Conservation (phyloP, 306 rosid species). For the Sicyos edulis region DNA sequence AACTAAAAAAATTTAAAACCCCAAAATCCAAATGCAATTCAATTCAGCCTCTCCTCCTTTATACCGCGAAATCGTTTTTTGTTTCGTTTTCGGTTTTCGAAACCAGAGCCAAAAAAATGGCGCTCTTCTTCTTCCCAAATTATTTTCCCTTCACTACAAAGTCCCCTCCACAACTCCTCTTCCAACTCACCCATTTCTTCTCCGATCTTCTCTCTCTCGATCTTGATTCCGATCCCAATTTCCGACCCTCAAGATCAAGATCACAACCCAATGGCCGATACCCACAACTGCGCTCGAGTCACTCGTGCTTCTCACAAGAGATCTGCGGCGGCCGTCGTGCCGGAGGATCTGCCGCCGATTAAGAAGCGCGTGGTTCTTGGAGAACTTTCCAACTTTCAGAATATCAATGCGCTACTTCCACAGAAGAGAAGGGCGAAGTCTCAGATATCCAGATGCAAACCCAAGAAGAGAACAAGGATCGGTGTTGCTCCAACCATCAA, state of each 20-base stretch:
- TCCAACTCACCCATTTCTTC: neutral
- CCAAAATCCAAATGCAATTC: conserved; percentile 1
- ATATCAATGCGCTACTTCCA: conserved; percentile 14
- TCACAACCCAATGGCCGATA: conserved; percentile 23
- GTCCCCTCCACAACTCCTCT: conserved; percentile 5
- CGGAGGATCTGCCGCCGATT: conserved; percentile 22
- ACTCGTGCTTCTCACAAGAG: conserved; percentile 60
- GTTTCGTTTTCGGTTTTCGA: neutral
- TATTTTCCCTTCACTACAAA: conserved; percentile 25
- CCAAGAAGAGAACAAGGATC: conserved; percentile 13
- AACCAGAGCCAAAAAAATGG: conserved; percentile 13
- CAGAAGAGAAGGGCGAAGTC: neutral
- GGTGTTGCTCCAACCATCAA: neutral
- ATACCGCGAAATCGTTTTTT: conserved; percentile 13
- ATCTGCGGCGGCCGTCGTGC: conserved; percentile 45
- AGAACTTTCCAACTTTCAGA: conserved; percentile 44
- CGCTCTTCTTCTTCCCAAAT: conserved; percentile 15
- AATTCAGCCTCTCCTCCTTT: neutral
- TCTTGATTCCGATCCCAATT: neutral
- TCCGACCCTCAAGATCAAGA: neutral
- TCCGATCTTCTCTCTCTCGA: too few species aligned
- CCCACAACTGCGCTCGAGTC: conserved; percentile 23
- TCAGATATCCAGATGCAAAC: conserved; percentile 24
- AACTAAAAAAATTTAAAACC: too few species aligned
- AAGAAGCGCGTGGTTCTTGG: conserved; percentile 73